Conservation (phyloP, 805 yeast genomes). For the Metschnikowia hibisci region DNA sequence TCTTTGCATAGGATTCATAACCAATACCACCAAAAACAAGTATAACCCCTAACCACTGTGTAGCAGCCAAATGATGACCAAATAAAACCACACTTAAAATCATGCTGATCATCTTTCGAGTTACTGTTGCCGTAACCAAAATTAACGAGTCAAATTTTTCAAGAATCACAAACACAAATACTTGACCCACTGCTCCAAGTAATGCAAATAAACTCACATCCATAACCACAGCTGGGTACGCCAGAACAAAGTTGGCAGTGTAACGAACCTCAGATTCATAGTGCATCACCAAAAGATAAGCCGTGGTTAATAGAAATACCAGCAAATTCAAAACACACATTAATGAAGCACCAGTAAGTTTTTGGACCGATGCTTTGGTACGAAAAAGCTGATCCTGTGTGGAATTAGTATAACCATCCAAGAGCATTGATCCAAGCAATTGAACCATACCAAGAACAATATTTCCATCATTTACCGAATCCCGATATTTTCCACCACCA, state of each 20-base stretch:
- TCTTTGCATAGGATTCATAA: constrained; percentile 57
- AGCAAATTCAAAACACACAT: constrained; percentile 66
- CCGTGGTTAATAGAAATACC: constrained; percentile 43
- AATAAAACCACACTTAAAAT: constrained; percentile 79
- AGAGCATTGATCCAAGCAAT: constrained; percentile 57
- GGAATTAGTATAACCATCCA: constrained; percentile 92
- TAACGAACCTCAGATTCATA: constrained; percentile 44
- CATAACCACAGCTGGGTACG: constrained; percentile 50
- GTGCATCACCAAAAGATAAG: constrained; percentile 45
- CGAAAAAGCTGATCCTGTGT: constrained; percentile 85
- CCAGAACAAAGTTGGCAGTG: constrained; percentile 43
- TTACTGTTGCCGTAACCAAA: constrained; percentile 89
- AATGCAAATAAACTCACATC: constrained; percentile 66
- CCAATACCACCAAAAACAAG: constrained; percentile 85
- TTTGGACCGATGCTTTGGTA: constrained; percentile 15
- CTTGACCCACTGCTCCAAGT: constrained; percentile 89
- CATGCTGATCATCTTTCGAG: constrained; percentile 96
- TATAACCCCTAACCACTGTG: constrained; percentile 76
- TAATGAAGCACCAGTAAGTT: constrained; percentile 77
- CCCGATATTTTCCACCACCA: constrained; percentile 23
- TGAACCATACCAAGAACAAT: constrained; percentile 55
- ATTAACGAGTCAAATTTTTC: constrained; percentile 82
- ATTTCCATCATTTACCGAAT: constrained; percentile 39
- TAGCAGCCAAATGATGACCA: constrained; percentile 61
- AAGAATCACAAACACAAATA: constrained; percentile 83